A percentile compares a stretch with the other conserved stretches of the same genome.
Conservation (phyloP, 2,329 filamentous ascomycete species). For the Colletotrichum falcatum region DNA sequence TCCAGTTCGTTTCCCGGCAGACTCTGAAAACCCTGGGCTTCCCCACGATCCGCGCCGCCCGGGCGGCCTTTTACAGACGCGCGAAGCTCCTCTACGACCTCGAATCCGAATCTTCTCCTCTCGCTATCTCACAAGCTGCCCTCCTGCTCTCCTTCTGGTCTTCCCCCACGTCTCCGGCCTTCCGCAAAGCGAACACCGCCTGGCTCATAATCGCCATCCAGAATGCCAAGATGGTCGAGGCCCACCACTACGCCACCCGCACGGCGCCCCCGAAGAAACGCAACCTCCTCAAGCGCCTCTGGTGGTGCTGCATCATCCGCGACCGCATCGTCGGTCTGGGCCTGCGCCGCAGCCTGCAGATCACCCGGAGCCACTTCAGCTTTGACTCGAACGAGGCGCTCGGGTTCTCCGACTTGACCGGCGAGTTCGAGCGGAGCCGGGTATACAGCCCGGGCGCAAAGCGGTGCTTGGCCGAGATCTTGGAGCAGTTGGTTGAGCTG, state of each 20-base stretch:
- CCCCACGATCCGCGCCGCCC: constrained; percentile 55
- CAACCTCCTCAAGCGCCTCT: constrained; percentile 61
- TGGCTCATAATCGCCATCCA: constrained; percentile 64
- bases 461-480: constrained; percentile 55
- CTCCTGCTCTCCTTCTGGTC: constrained; percentile 60
- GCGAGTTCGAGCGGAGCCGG: constrained; percentile 58
- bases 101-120: constrained; percentile 56
- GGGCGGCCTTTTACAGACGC: constrained; percentile 57
- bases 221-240: constrained; percentile 60
- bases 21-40: constrained; percentile 58
- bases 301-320: constrained; percentile 67
- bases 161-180: constrained; percentile 46
- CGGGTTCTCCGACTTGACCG: constrained; percentile 56
- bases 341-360: constrained; percentile 62
- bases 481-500: constrained; percentile 60
- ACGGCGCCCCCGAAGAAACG: constrained; percentile 52
- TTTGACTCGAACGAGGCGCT: constrained; percentile 54
- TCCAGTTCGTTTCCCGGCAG: constrained; percentile 53
- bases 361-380: constrained; percentile 60
- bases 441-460: constrained; percentile 62
- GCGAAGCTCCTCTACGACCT: constrained; percentile 58
- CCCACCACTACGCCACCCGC: constrained; percentile 54
- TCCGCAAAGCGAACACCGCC: constrained; percentile 56
- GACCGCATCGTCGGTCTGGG: constrained; percentile 63
- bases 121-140: constrained; percentile 55